phyloP scores from a whole-genome alignment of 73 alveolate species.

The Blepharisma stoltei region DNA sequence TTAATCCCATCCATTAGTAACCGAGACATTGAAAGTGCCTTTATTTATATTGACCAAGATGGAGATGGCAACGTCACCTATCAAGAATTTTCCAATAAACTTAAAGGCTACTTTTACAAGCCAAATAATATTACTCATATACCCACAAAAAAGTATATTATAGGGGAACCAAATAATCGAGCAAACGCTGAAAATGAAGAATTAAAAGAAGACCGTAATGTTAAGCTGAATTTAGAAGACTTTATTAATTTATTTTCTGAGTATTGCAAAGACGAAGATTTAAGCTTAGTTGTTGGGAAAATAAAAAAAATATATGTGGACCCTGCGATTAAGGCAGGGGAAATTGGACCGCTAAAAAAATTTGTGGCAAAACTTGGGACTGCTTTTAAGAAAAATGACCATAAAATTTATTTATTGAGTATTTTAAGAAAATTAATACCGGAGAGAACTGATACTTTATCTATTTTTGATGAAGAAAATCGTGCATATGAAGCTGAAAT shows the following conservation, averaged over 20 bases:
- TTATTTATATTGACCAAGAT: slow-evolving; percentile 4
- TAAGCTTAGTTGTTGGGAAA: neutral
- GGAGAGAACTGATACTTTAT: neutral
- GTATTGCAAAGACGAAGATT: neutral
- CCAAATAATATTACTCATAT: too few relatives aligned
- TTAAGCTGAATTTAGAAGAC: neutral
- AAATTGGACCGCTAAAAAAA: neutral
- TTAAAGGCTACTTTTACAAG: slow-evolving; percentile 6
- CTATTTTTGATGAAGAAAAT: slow-evolving; percentile 8
- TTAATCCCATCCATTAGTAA: neutral
- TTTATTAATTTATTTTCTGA: neutral
- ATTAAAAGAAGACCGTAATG: neutral
- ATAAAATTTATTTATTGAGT: slow-evolving; percentile 9
- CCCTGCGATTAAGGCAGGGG: neutral
- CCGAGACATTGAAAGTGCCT: neutral
- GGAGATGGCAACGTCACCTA: neutral
- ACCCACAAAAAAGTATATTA: too few relatives aligned
- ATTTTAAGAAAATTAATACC: slow-evolving; percentile 25
- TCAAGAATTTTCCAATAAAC: neutral
- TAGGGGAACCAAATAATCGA: too few relatives aligned
- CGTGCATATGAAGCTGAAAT: neutral
- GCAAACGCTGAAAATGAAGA: neutral
- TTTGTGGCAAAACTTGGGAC: neutral
- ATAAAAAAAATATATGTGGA: slow-evolving; percentile 14
- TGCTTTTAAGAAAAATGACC: neutral